These are phyloP conservation scores for Calocybe gangraenosa DNA, from an alignment of 768 basidiomycete species.

Conservation along the genomic window DNA sequence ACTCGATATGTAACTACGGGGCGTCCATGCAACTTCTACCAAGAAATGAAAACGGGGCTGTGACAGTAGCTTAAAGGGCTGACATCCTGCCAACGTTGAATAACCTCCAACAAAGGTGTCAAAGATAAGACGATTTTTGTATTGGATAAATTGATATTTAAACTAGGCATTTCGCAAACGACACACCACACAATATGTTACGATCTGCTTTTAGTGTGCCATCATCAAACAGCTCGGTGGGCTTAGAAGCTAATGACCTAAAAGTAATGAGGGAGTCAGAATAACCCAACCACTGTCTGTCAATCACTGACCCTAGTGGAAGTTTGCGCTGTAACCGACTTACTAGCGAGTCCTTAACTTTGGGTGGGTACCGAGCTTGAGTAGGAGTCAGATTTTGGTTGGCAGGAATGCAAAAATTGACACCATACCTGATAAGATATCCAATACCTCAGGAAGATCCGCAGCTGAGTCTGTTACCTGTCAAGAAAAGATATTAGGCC, in stretches of 20 bases:
- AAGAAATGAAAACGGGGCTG: constrained; percentile 5
- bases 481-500: not conserved
- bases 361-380: too few relatives aligned
- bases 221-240: constrained; percentile 6
- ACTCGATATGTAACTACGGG: constrained; percentile 26
- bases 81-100: too few relatives aligned
- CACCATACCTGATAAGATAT: constrained; percentile 18
- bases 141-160: not conserved
- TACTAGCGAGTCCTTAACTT: too few relatives aligned
- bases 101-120: too few relatives aligned
- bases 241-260: constrained; percentile 1
- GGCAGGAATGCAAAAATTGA: too few relatives aligned
- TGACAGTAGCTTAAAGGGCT: constrained; percentile 5
- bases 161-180: constrained; percentile 12
- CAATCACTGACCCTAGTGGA: not conserved
- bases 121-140: not conserved
- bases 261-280: not conserved
- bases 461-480: constrained; percentile 32
- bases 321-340: not conserved
- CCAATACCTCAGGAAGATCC: constrained; percentile 37
- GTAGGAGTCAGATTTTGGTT: too few relatives aligned
- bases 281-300: not conserved
- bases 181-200: constrained; percentile 9
- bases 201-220: constrained; percentile 3
- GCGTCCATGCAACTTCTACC: constrained; percentile 37